phyloP scores from a whole-genome alignment of 257 asterid species.

The Jacaranda mimosifolia region DNA sequence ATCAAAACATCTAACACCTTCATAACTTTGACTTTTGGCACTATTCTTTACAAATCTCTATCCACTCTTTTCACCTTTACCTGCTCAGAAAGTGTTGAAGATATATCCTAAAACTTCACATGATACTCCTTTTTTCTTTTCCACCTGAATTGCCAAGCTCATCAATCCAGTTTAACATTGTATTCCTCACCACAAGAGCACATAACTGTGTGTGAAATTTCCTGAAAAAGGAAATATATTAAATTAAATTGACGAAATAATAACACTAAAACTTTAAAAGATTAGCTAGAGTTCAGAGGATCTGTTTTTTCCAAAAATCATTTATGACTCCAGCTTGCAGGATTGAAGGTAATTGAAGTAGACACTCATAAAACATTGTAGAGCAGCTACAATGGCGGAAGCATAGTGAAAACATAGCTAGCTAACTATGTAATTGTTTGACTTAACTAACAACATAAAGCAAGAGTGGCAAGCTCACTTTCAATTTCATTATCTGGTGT shows the following conservation, averaged over 20 bases:
- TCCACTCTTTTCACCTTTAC: constrained; percentile 5
- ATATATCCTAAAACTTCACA: neutral
- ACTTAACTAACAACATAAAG: constrained; percentile 27
- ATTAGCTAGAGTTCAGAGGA: constrained; percentile 13
- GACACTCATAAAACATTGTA: constrained; percentile 1
- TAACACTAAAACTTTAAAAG: neutral
- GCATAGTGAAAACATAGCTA: neutral
- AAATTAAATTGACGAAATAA: constrained; percentile 22
- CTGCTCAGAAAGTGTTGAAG: constrained; percentile 29
- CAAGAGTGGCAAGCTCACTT: constrained; percentile 52
- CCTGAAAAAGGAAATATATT: constrained; percentile 48
- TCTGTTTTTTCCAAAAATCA: constrained; percentile 18
- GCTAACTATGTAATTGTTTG: neutral
- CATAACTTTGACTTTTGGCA: neutral
- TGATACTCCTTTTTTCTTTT: constrained; percentile 7
- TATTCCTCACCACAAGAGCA: constrained; percentile 84
- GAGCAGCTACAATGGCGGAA: constrained; percentile 3
- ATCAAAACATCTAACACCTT: constrained; percentile 27
- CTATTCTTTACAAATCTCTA: constrained; percentile 15
- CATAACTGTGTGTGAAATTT: constrained; percentile 57
- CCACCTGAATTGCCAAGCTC: constrained; percentile 37
- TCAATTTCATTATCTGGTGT: constrained; percentile 69
- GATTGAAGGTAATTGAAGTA: constrained; percentile 13
- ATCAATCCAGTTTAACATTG: constrained; percentile 51
- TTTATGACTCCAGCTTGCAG: constrained; percentile 7